Conservation (phyloP, 257 asterid genomes). For the Solanum sejunctum region DNA sequence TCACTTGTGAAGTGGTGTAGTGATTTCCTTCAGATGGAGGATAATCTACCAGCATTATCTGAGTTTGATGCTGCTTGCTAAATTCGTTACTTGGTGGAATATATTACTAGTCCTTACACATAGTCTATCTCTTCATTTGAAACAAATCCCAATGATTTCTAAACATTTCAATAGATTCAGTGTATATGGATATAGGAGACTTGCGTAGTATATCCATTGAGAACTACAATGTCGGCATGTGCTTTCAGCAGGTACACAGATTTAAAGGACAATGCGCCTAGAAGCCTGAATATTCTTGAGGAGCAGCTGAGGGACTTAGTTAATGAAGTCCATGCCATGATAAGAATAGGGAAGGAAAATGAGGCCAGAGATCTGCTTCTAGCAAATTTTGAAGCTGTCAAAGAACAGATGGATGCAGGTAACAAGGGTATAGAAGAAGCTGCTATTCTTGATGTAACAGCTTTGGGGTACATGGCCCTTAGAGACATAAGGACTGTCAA, state of each 20-base stretch:
- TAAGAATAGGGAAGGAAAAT: conserved; percentile 50
- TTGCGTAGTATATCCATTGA: not conserved
- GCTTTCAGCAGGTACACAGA: conserved; percentile 8
- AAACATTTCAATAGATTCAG: not conserved
- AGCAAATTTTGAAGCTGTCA: conserved; percentile 72
- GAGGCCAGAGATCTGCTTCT: conserved; percentile 61
- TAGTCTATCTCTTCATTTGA: not conserved
- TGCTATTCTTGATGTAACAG: conserved; percentile 72
- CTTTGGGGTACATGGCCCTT: conserved; percentile 72
- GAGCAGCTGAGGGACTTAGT: conserved; percentile 58
- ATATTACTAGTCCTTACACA: not conserved
- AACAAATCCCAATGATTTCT: not conserved
- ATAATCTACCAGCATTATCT: not conserved
- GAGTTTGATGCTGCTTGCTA: not conserved
- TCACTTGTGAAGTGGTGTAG: not conserved
- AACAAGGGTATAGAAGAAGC: conserved; percentile 68
- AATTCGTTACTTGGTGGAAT: not conserved
- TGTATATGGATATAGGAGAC: not conserved
- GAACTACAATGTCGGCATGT: not conserved
- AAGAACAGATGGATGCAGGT: conserved; percentile 61
- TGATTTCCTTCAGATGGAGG: not conserved
- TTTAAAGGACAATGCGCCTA: conserved; percentile 16
- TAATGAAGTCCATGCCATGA: conserved; percentile 53
- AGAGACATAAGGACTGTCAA: conserved; percentile 44
- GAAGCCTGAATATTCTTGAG: conserved; percentile 37